Percentiles rank a stretch among this genome's conserved stretches.
Conservation (phyloP, 2,329 filamentous ascomycete genomes). For the Cladophialophora psammophila region DNA sequence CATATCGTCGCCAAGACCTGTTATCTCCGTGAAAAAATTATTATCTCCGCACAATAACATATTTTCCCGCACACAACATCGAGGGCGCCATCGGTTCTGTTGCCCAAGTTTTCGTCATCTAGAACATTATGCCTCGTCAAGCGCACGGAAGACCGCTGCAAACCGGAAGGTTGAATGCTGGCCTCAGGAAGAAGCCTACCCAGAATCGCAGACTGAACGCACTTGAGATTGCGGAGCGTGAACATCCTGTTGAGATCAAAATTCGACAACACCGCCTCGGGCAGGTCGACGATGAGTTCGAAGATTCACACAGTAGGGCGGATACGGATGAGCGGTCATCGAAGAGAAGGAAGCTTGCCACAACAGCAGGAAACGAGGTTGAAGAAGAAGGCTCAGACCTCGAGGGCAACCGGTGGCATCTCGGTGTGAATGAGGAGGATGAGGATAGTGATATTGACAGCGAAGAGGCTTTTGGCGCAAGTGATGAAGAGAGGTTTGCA, state of each 20-base stretch:
- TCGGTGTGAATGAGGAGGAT: slow-evolving; percentile 73
- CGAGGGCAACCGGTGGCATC: slow-evolving; percentile 83
- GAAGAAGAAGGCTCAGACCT: slow-evolving; percentile 74
- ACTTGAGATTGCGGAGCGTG: slow-evolving; percentile 68
- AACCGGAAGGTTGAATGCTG: slow-evolving; percentile 40
- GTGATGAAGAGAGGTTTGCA: slow-evolving; percentile 84
- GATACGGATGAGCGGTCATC: slow-evolving; percentile 47
- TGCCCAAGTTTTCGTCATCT: not conserved
- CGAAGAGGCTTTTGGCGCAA: slow-evolving; percentile 86
- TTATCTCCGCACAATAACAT: not conserved
- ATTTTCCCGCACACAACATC: not conserved
- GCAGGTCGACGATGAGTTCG: slow-evolving; percentile 60
- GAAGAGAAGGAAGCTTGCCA: slow-evolving; percentile 45
- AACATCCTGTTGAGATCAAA: slow-evolving; percentile 61
- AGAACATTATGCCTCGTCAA: slow-evolving; percentile 38
- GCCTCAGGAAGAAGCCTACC: slow-evolving; percentile 44
- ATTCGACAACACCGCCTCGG: slow-evolving; percentile 66
- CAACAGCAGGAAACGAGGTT: slow-evolving; percentile 48
- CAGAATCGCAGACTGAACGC: slow-evolving; percentile 64
- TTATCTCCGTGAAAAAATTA: not conserved
- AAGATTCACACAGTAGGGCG: slow-evolving; percentile 52
- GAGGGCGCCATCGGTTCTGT: not conserved
- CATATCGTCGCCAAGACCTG: not conserved
- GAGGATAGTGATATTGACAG: slow-evolving; percentile 74
- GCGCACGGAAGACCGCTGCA: slow-evolving; percentile 42